Evolutionary conservation across 148 eudicot genomes (phyloP), one percentile per base, ranked within the genome.

Genomic region (Vaccinium darrowii): DNA sequence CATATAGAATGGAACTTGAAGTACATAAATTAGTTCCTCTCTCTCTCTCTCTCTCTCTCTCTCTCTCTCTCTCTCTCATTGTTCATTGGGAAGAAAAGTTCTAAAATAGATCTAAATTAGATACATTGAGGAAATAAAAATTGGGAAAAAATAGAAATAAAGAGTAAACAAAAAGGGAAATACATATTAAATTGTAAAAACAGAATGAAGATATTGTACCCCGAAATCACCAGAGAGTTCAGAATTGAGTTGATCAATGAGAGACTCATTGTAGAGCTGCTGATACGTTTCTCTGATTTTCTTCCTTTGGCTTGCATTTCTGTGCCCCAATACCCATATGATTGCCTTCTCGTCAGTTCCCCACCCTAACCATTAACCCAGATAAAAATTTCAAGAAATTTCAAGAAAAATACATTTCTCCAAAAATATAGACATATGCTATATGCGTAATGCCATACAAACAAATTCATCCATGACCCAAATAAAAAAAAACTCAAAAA

Each of bases 151-250:
- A 43, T 13, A 50, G 23, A 13, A 51, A 43, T 43, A 43, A 49
- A 49, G 11, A 60, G 11, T 12, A 78, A 75, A 75, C 52, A 47
- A 76, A 14, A 76, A 33, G 16, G 58, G 11, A 33, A 51, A 52
- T 82, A 39, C 52, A 33, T 25, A 21, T 36, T 50, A 23, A 12
- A 23, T 25, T 21, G 21, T 11, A 16, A 33, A 25, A 56, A 1
- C 7, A 76, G 79, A 0, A 65, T 4, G 72, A 74, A 50, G 63
- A 15, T 25, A 83, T 13, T 9, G 74, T 60, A 92, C 94, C 91
- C 84, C 56, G 25, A 94, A 94, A 81, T 94, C 91, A 84, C 98
- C 98, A 49, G 94, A 95, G 50, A 94, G 89, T 71, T 95, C 93
- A 87, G 95, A 89, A 5, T 76, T 27, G 53, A 95, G 93, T 76